Evolutionary conservation across 2,329 filamentous ascomycete species (phyloP).

Genomic region (Ustulina deusta): DNA sequence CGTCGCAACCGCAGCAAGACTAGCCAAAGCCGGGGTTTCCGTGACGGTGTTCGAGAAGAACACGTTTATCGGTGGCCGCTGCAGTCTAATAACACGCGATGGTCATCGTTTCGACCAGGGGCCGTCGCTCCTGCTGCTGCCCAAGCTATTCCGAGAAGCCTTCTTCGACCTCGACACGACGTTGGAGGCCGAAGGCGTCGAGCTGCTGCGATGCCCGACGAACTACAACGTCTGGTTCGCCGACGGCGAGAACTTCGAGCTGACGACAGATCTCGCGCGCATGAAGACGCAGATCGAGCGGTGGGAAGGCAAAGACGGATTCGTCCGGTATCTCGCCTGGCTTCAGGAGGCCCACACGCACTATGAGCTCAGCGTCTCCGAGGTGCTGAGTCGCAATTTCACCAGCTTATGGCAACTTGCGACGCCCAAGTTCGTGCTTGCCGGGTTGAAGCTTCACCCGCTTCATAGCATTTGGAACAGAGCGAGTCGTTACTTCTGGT

Average conservation of each 20-base stretch:
- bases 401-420: slow-evolving; percentile 68
- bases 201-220: slow-evolving; percentile 77
- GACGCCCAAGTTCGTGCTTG: slow-evolving; percentile 67
- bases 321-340: slow-evolving; percentile 75
- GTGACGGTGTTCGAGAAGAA: slow-evolving; percentile 88
- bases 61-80: slow-evolving; percentile 76
- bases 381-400: slow-evolving; percentile 77
- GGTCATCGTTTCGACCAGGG: slow-evolving; percentile 82
- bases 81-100: slow-evolving; percentile 71
- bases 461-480: slow-evolving; percentile 77
- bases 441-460: slow-evolving; percentile 73
- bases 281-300: slow-evolving; percentile 80
- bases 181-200: slow-evolving; percentile 73
- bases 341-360: slow-evolving; percentile 75
- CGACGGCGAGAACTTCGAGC: slow-evolving; percentile 72
- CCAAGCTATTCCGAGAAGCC: slow-evolving; percentile 75
- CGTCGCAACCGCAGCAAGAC: slow-evolving; percentile 76
- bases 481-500: slow-evolving; percentile 75
- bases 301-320: slow-evolving; percentile 79
- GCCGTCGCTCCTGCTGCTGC: slow-evolving; percentile 78
- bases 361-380: slow-evolving; percentile 74
- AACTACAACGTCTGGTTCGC: slow-evolving; percentile 82
- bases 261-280: slow-evolving; percentile 74
- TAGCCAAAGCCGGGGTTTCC: slow-evolving; percentile 75
- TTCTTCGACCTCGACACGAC: slow-evolving; percentile 77